Evolutionary conservation across 805 yeast species (phyloP), one percentile per base, ranked within the genome.

Genomic region (Candida nanaspora): DNA sequence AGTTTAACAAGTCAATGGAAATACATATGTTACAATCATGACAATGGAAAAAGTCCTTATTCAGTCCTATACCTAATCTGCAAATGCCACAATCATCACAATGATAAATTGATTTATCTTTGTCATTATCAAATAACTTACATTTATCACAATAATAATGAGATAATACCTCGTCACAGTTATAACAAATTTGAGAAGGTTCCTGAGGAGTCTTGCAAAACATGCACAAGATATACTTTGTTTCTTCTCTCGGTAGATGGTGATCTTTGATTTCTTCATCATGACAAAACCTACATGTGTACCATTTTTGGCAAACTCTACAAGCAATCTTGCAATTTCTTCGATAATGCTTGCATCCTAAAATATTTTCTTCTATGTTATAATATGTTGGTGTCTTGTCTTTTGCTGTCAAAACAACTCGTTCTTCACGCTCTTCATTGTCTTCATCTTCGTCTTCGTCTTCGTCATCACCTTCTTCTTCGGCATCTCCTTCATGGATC

Each of bases 61-160:
- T 93, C 19, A 87, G 62, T 0, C 97, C 97, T 21, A 83, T 68
- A 2, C 98, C 98, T 9, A 91, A 67, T 13, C 97, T 73, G 58
- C 98, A 89, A 41, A 91, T 87, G 0, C 95, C 96, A 65, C 98
- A 89, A 50, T 81, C 84, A 50, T 80, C 86, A 59, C 98, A 89
- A 57, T 89, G 98, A 55, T 88, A 89, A 20, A 89, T 88, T 46
- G 83, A 83, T 54, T 86, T 87, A 33, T 70, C 65, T 8, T 76
- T 67, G 55, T 86, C 93, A 55, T 83, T 82, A 56, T 88, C 96
- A 68, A 83, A 91, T 21, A 89, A 69, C 44, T 78, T 81, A 65
- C 98, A 89, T 38, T 68, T 74, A 5, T 66, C 68, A 61, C 98
- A 89, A 56, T 75, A 87, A 57, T 91, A 88, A 41, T 73, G 66